These are phyloP conservation scores for Cladophialophora immunda DNA, from an alignment of 2,329 filamentous ascomycete species.

Conservation along the genomic window DNA sequence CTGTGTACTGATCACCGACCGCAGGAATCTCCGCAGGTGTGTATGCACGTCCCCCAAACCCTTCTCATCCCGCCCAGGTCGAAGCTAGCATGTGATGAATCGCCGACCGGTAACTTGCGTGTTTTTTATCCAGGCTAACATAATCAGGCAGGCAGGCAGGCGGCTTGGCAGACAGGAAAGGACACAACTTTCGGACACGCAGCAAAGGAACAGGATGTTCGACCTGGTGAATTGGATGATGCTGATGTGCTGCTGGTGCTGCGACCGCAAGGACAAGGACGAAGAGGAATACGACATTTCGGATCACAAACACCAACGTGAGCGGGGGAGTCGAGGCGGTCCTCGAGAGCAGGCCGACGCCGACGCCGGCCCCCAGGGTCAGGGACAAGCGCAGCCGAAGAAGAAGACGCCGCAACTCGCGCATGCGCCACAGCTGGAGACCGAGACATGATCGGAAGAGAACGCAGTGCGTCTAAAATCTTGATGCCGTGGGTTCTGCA, in stretches of 20 bases:
- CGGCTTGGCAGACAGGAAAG: too few relatives aligned
- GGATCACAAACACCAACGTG: slow-evolving; percentile 10
- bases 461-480: too few relatives aligned
- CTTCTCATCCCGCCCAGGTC: too few relatives aligned
- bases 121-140: too few relatives aligned
- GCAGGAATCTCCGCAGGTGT: too few relatives aligned
- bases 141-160: too few relatives aligned
- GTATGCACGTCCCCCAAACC: too few relatives aligned
- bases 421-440: slow-evolving; percentile 17
- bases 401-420: slow-evolving; percentile 20
- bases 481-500: background rate
- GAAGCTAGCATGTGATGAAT: too few relatives aligned
- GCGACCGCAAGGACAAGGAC: slow-evolving; percentile 19
- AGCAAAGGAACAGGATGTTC: background rate
- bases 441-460: slow-evolving; percentile 2
- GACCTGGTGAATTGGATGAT: slow-evolving; percentile 27
- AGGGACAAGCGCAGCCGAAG: background rate
- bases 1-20: too few relatives aligned
- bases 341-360: background rate
- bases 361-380: background rate
- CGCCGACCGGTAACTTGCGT: too few relatives aligned
- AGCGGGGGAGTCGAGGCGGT: background rate
- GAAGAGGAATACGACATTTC: slow-evolving; percentile 24
- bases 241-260: slow-evolving; percentile 33
- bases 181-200: too few relatives aligned